A percentile compares a stretch with the other conserved stretches of the same genome.
Evolutionary conservation across 495 filamentous ascomycete species (phyloP).

Genomic region (Endocarpon pusillum): DNA sequence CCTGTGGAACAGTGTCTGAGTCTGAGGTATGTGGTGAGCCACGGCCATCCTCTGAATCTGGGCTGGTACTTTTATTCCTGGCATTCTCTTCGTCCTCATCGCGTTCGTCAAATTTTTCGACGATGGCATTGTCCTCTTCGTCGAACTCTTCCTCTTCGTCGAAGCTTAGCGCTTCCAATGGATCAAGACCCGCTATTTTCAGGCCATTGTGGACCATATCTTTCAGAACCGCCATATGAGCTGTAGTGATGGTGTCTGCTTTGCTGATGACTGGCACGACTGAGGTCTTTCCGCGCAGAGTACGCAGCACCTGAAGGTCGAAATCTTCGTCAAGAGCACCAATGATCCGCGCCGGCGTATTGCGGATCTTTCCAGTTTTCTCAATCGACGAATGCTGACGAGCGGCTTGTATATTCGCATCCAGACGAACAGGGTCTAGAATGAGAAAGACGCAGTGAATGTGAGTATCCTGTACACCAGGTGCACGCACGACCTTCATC

Average conservation of each 20-base stretch:
- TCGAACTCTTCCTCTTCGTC: slow-evolving; percentile 51
- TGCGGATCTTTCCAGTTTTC: slow-evolving; percentile 30
- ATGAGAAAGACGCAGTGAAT: slow-evolving; percentile 92
- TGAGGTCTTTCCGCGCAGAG: slow-evolving; percentile 83
- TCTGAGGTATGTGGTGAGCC: slow-evolving; percentile 30
- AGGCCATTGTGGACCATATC: slow-evolving; percentile 78
- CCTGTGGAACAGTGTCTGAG: slow-evolving; percentile 16
- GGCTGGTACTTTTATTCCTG: slow-evolving; percentile 11
- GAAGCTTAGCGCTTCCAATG: slow-evolving; percentile 67
- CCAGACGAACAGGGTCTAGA: slow-evolving; percentile 75
- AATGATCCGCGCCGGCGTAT: slow-evolving; percentile 22
- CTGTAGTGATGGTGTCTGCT: slow-evolving; percentile 84
- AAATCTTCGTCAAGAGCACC: slow-evolving; percentile 76
- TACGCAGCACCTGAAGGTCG: slow-evolving; percentile 77
- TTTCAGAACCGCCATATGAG: slow-evolving; percentile 88
- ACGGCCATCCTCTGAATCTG: slow-evolving; percentile 11
- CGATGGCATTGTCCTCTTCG: slow-evolving; percentile 11
- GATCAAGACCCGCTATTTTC: slow-evolving; percentile 73
- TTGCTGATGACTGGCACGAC: slow-evolving; percentile 94
- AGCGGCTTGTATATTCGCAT: slow-evolving; percentile 59
- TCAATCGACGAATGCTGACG: slow-evolving; percentile 36
- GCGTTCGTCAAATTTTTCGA: slow-evolving; percentile 33
- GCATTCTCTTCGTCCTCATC: slow-evolving; percentile 41
- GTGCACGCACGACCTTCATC: slow-evolving; percentile 88
- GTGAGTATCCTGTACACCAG: slow-evolving; percentile 87